Conservation (phyloP, 306 rosid species). For the Begonia fuchsioides region DNA sequence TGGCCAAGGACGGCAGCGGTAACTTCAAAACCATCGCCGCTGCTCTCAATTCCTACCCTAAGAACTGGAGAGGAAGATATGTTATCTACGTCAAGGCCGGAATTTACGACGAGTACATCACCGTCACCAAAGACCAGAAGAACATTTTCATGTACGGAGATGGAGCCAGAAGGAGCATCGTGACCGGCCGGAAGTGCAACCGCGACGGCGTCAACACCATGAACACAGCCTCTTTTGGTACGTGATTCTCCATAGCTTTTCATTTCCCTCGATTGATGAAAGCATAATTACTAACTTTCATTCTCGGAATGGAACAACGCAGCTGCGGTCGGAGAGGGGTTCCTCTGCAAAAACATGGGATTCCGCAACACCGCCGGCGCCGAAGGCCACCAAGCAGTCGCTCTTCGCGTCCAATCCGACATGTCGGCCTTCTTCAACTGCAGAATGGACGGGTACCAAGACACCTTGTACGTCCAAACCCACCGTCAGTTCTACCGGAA, state of each 20-base stretch:
- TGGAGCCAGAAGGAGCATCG: constrained; percentile 38
- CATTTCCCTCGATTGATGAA: too few species aligned
- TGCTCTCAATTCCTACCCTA: constrained; percentile 38
- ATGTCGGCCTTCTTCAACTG: constrained; percentile 39
- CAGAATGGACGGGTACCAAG: constrained; percentile 47
- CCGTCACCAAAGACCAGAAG: constrained; percentile 1
- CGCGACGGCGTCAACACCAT: constrained; percentile 23
- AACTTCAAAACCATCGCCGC: constrained; percentile 28
- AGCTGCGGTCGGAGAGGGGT: constrained; percentile 25
- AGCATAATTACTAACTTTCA: neutral
- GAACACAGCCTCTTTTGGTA: constrained; percentile 41
- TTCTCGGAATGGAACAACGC: neutral
- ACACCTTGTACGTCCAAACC: constrained; percentile 45
- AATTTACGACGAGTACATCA: constrained; percentile 35
- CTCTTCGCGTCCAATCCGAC: constrained; percentile 47
- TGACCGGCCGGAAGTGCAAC: constrained; percentile 32
- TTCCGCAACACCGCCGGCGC: constrained; percentile 63
- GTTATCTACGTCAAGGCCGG: constrained; percentile 57
- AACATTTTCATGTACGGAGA: constrained; percentile 56
- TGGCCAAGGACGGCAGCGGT: constrained; percentile 69
- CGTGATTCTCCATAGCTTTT: neutral
- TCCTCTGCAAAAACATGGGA: constrained; percentile 37
- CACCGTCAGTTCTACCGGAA: constrained; percentile 60
- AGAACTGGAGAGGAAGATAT: constrained; percentile 18
- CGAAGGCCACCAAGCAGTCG: constrained; percentile 59